phyloP scores from a whole-genome alignment of 2,329 filamentous ascomycete genomes.

The Rutstroemia sp. region DNA sequence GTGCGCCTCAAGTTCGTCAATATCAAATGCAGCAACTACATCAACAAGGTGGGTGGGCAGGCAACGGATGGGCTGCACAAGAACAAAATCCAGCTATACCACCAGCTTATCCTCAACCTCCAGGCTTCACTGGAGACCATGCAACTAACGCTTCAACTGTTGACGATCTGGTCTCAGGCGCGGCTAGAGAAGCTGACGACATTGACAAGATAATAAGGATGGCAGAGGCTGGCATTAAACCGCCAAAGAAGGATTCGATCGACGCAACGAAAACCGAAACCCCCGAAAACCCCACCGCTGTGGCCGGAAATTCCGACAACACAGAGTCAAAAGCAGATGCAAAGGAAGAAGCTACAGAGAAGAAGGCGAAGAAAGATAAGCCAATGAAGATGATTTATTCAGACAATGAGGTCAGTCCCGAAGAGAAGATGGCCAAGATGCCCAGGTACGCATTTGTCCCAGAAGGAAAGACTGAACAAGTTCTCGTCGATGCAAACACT shows the following conservation, averaged over 20 bases:
- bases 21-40: conserved; percentile 47
- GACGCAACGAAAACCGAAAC: conserved; percentile 30
- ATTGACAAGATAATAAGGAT: conserved; percentile 59
- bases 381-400: conserved; percentile 74
- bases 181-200: conserved; percentile 45
- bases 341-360: conserved; percentile 43
- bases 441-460: conserved; percentile 66
- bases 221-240: conserved; percentile 54
- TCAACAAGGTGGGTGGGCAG: conserved; percentile 29
- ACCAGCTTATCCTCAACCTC: conserved; percentile 31
- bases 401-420: conserved; percentile 71
- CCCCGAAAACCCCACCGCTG: background rate
- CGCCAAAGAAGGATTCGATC: conserved; percentile 35
- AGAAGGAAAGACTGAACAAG: conserved; percentile 30
- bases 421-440: conserved; percentile 80
- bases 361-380: conserved; percentile 59
- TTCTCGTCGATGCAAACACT: conserved; percentile 22
- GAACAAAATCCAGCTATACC: conserved; percentile 33
- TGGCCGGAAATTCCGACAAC: conserved; percentile 23
- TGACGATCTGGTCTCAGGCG: conserved; percentile 41
- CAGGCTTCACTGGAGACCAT: conserved; percentile 28
- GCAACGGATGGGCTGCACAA: conserved; percentile 31
- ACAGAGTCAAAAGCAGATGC: conserved; percentile 27
- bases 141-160: conserved; percentile 36
- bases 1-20: conserved; percentile 42